Evolutionary conservation across 2,329 filamentous ascomycete species (phyloP).

Genomic region (Whalleya microplaca): DNA sequence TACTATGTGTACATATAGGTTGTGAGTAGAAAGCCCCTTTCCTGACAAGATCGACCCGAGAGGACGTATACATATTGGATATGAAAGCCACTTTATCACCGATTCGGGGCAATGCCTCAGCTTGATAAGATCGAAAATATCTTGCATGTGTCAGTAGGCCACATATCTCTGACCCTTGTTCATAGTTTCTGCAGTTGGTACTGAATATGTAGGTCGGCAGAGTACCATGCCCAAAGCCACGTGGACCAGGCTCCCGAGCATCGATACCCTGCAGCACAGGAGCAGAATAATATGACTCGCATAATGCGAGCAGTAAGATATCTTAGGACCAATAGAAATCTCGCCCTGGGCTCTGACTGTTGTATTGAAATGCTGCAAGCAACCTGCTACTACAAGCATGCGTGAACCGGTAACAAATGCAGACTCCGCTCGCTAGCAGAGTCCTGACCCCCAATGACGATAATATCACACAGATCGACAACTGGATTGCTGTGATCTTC

Average conservation of each 20-base stretch:
- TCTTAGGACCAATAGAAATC: neutral
- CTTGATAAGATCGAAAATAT: neutral
- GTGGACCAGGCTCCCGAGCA: neutral
- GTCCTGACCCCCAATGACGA: neutral
- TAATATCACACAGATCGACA: neutral
- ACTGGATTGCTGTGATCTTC: neutral
- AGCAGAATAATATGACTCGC: neutral
- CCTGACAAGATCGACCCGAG: neutral
- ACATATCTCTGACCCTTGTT: neutral
- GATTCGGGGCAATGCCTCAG: neutral
- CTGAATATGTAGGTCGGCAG: neutral
- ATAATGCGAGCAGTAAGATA: neutral
- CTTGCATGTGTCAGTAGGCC: neutral
- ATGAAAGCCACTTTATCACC: neutral
- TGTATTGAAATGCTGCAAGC: slow-evolving; percentile 4
- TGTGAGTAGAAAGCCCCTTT: neutral
- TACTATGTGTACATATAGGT: neutral
- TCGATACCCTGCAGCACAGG: neutral
- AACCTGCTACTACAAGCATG: slow-evolving; percentile 6
- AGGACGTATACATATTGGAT: neutral
- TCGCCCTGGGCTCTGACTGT: neutral
- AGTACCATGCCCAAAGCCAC: neutral
- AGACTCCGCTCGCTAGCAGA: neutral
- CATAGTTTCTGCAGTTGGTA: neutral
- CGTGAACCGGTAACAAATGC: slow-evolving; percentile 1